Evolutionary conservation across 1,139 yeast genomes (phyloP).

Genomic region (Pichia norvegensis): DNA sequence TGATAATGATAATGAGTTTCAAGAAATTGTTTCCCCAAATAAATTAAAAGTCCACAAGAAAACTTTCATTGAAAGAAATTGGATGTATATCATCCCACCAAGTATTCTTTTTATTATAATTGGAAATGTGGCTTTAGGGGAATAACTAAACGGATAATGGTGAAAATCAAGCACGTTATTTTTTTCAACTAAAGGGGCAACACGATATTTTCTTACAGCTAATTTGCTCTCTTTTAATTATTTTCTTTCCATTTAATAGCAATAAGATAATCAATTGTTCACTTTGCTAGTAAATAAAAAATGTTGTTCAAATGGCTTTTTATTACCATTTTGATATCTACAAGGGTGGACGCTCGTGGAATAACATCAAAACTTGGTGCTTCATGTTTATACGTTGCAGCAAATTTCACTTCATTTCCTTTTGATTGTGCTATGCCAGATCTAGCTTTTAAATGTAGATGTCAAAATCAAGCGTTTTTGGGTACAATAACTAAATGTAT

Average conservation of each 20-base stretch:
- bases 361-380: constrained; percentile 28
- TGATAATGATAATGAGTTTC: constrained; percentile 3
- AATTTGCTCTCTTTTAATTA: background rate
- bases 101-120: constrained; percentile 30
- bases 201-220: background rate
- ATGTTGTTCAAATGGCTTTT: background rate
- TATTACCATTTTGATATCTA: background rate
- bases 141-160: background rate
- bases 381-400: constrained; percentile 28
- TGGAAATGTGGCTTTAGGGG: background rate
- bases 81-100: constrained; percentile 42
- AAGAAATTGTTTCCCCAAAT: constrained; percentile 12
- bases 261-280: background rate
- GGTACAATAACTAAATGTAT: constrained; percentile 31
- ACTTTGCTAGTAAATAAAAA: background rate
- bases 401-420: constrained; percentile 27
- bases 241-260: background rate
- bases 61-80: constrained; percentile 46
- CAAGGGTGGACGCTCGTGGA: constrained; percentile 16
- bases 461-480: constrained; percentile 27
- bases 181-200: background rate
- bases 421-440: constrained; percentile 27
- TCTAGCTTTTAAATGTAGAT: constrained; percentile 26
- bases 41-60: constrained; percentile 24
- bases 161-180: background rate